A percentile compares a stretch with the other conserved stretches of the same genome.
Evolutionary conservation across 2,329 filamentous ascomycete species (phyloP).

Genomic region (Claviceps lovelessii): DNA sequence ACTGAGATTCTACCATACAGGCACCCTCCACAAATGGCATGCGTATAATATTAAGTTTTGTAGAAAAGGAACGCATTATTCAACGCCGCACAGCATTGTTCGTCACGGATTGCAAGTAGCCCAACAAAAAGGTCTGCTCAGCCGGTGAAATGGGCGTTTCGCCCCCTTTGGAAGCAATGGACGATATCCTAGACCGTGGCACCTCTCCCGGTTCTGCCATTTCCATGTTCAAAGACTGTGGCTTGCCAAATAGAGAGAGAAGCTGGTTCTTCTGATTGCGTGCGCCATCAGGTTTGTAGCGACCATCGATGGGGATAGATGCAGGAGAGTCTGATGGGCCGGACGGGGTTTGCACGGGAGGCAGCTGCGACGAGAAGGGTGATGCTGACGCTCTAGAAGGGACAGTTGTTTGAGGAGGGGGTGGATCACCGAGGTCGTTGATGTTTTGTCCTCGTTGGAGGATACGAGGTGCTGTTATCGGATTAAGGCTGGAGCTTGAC

Average conservation of each 20-base stretch:
- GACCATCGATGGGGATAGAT: not conserved
- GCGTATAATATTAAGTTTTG: not conserved
- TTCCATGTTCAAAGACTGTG: conserved; percentile 1
- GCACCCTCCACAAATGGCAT: not conserved
- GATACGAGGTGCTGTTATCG: conserved; percentile 18
- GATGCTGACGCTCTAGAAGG: conserved; percentile 13
- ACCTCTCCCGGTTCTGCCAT: conserved; percentile 5
- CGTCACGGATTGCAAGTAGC: conserved; percentile 50
- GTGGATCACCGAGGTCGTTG: conserved; percentile 6
- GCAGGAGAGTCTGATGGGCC: not conserved
- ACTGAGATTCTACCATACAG: not conserved
- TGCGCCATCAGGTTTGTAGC: conserved; percentile 14
- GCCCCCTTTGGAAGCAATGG: conserved; percentile 27
- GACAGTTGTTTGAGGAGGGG: not conserved
- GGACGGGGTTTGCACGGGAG: conserved; percentile 1
- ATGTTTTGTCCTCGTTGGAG: conserved; percentile 22
- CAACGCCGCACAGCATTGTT: conserved; percentile 22
- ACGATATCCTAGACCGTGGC: conserved; percentile 25
- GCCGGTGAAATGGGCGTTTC: conserved; percentile 48
- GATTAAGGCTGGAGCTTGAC: not conserved
- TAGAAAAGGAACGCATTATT: not conserved
- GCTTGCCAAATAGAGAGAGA: conserved; percentile 50
- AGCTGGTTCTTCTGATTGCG: conserved; percentile 22
- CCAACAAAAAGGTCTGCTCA: conserved; percentile 62
- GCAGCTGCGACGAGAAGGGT: conserved; percentile 8